Evolutionary conservation across 192 early-diverging fungal species (phyloP), one percentile per base, ranked within the genome.

Genomic region (Powellomyces hirtus): DNA sequence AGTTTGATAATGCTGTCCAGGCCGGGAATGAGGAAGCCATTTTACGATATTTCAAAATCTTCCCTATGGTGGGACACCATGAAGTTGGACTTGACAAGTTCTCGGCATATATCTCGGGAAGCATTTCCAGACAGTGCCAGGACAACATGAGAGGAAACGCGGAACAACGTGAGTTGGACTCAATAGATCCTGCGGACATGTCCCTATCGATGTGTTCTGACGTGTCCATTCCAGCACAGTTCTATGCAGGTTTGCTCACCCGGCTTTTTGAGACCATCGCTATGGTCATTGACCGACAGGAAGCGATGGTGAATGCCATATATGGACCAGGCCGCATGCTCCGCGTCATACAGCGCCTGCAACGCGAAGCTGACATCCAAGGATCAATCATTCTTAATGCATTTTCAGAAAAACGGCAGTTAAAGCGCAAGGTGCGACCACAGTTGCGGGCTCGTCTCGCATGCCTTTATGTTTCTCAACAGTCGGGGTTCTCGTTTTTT

Each of bases 241-340:
- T 89, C 35, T 94, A 88, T 72, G 92, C 92, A 5, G 83, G 90
- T 40, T 80, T 89, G 10, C 61, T 97, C n/a, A 95, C 89, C 13
- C 69, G 83, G 24, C 72, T 99, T 45, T 99, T 95, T 76, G 97
- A 99, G 77, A 85, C 85, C 10, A 87, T 93, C 55, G 95, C 95
- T 1, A 76, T 84, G 3, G 81, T 94, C n/a, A 82, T 98, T 36
- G 92, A 97, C 75, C 87, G 89, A 62, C 92, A 97, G 66, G 89
- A 94, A 53, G 83, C 89, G 4, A 79, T 95, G 1, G 89, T 99
- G 2, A 86, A 94, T 64, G 75, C 83, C 7, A 82, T 91, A 62
- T 97, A 95, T 77, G 97, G 97, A 1, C 78, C 85, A 3, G 94
- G 96, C 10, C 86, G 87, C 34, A 92, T 96, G 86, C 70, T 96